Evolutionary conservation across 371 early-diverging fungal genomes (phyloP).

Genomic region (Zychaea mexicana): DNA sequence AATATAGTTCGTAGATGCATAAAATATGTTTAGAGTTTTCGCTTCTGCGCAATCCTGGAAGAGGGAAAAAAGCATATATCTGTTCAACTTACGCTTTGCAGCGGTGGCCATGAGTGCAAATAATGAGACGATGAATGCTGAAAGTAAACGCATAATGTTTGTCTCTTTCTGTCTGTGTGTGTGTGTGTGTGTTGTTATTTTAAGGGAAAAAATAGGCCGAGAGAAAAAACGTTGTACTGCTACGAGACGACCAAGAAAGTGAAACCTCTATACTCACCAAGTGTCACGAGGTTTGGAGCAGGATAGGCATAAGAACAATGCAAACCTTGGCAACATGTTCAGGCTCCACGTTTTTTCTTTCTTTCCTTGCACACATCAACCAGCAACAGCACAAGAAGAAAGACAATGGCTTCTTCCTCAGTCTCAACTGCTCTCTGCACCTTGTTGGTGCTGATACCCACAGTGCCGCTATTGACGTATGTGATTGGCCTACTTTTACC

Average conservation of each 20-base stretch:
- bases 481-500: constrained; percentile 23
- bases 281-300: no score
- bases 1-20: not conserved
- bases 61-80: not conserved
- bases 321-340: no score
- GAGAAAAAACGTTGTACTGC: not conserved
- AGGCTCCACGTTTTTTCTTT: not conserved
- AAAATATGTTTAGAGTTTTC: not conserved
- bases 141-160: not conserved
- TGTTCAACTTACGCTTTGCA: constrained; percentile 7
- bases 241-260: no score
- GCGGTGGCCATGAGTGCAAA: constrained; percentile 5
- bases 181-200: no score
- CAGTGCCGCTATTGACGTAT: constrained; percentile 20
- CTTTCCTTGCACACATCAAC: not conserved
- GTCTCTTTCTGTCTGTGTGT: no score
- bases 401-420: not conserved
- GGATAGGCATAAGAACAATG: no score
- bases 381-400: no score
- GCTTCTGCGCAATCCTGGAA: not conserved
- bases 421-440: not conserved
- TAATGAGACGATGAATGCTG: not conserved
- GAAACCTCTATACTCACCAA: no score
- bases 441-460: constrained; percentile 8
- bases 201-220: no score